Base-by-base conservation (phyloP, 2,329 filamentous ascomycete genomes). In the Aspergillus sp. region DNA sequence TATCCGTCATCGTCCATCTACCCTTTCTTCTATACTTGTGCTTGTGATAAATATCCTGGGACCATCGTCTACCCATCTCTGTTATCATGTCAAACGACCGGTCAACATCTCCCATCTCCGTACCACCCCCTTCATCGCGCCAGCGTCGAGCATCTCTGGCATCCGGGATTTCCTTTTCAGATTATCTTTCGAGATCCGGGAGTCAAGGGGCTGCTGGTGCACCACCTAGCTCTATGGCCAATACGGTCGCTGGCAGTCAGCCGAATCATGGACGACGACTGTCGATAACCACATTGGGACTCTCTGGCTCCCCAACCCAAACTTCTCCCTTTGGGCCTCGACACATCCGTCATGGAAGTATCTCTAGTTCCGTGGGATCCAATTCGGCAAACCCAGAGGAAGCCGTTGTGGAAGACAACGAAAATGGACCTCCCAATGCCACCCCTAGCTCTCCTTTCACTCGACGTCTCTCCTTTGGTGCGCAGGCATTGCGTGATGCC, bases 401-500 rank as follows among this genome's bases (percentile, higher is more conserved):
- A 32, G 75, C 76, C 4, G 71, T 79, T 21, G 69, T 89, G 63
- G 90, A 93, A 65, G 91, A 93, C 76, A 89, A 79, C 67, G 90
- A 89, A 52, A 84, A 90, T 62, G 79, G 81, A 57, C 77, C 81
- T 41, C 73, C 80, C 41, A 85, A 82, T 70, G 85, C 84, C 67
- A 83, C 84, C 15, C 88, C 91, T 36, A 84, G 81, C 56, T 91
- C 90, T 12, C 91, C 92, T 36, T 80, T 80, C 65, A 86, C 86
- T 61, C 89, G 93, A 68, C 90, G 93, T 61, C 88, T 97, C 81
- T 97, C 93, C 78, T 96, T 97, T 72, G 93, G 94, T 63, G 89
- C 90, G 63, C 87, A 92, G 75, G 91, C 91, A 66, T 82, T 92
- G 76, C 85, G 87, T 69, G 89, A 88, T 77, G 85, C 91, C 69